Conservation (phyloP, 345 rosid species). For the Firmiana major region DNA sequence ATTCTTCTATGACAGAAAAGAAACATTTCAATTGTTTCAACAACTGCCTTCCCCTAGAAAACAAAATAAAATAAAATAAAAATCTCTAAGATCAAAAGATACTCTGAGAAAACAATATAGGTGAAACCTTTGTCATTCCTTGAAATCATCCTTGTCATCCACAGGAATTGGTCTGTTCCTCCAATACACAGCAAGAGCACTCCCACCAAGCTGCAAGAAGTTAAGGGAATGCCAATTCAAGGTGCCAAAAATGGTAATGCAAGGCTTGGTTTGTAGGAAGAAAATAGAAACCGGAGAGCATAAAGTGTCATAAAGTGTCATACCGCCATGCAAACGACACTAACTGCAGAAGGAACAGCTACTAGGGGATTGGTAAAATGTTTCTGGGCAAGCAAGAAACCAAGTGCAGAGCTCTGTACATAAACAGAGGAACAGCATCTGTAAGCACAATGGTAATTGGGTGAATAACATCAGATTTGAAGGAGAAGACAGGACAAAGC, state of each 20-base stretch:
- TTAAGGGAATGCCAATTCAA: neutral
- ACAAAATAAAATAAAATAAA: neutral
- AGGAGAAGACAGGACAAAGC: neutral
- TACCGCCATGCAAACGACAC: slow-evolving; percentile 99
- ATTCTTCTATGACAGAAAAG: neutral
- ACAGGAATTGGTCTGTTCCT: slow-evolving; percentile 71
- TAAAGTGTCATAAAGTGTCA: slow-evolving; percentile 22
- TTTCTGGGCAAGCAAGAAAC: slow-evolving; percentile 89
- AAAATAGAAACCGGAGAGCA: neutral
- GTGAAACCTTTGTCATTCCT: slow-evolving; percentile 37
- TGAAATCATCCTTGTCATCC: slow-evolving; percentile 91
- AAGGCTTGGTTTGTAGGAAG: neutral
- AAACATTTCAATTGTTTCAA: neutral
- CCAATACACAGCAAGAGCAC: slow-evolving; percentile 91
- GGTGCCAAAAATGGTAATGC: neutral
- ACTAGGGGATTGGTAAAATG: slow-evolving; percentile 94
- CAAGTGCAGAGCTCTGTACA: slow-evolving; percentile 90
- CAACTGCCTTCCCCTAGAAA: neutral
- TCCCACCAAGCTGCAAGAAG: slow-evolving; percentile 81
- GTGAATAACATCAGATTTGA: neutral
- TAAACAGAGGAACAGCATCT: neutral
- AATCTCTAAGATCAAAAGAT: neutral
- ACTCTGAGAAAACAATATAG: neutral
- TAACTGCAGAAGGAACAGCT: slow-evolving; percentile 96
- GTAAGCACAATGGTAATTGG: neutral